A percentile compares a stretch with the other conserved stretches of the same genome.
These are phyloP conservation scores for Amoebophrya sp. DNA, from an alignment of 169 alveolate species.

Conservation along the genomic window DNA sequence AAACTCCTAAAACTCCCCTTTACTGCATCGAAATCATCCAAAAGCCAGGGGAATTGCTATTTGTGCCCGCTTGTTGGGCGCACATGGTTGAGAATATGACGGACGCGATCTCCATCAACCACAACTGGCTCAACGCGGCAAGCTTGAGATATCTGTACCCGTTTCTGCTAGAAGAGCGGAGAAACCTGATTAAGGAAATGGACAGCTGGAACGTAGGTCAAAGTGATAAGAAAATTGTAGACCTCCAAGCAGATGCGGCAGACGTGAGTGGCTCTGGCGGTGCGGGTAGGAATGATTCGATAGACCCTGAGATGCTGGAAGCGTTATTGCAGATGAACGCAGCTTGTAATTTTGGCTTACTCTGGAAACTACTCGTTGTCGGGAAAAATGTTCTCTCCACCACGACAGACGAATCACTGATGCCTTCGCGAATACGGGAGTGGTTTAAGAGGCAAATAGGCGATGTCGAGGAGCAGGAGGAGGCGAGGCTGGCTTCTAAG, in stretches of 20 bases:
- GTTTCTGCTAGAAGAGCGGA: background rate
- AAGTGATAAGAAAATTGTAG: background rate
- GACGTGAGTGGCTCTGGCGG: background rate
- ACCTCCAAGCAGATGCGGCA: background rate
- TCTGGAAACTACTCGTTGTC: background rate
- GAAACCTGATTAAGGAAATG: background rate
- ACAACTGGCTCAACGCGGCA: slow-evolving; percentile 36
- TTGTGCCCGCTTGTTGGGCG: slow-evolving; percentile 18
- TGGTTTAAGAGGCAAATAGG: too few relatives aligned
- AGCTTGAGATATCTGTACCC: background rate
- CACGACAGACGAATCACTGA: too few relatives aligned
- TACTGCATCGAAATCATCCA: too few relatives aligned
- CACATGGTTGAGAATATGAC: slow-evolving; percentile 27
- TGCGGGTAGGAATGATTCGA: background rate
- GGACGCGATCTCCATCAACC: slow-evolving; percentile 34
- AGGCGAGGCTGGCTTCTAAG: too few relatives aligned
- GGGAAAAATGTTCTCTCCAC: too few relatives aligned
- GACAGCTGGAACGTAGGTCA: background rate
- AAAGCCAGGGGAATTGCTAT: slow-evolving; percentile 30
- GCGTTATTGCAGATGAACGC: background rate
- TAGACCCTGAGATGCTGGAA: background rate
- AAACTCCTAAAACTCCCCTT: too few relatives aligned
- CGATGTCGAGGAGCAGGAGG: too few relatives aligned
- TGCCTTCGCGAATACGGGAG: too few relatives aligned
- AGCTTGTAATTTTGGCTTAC: background rate